These are phyloP conservation scores for Candida takata DNA, from an alignment of 805 yeast genomes.

Conservation along the genomic window DNA sequence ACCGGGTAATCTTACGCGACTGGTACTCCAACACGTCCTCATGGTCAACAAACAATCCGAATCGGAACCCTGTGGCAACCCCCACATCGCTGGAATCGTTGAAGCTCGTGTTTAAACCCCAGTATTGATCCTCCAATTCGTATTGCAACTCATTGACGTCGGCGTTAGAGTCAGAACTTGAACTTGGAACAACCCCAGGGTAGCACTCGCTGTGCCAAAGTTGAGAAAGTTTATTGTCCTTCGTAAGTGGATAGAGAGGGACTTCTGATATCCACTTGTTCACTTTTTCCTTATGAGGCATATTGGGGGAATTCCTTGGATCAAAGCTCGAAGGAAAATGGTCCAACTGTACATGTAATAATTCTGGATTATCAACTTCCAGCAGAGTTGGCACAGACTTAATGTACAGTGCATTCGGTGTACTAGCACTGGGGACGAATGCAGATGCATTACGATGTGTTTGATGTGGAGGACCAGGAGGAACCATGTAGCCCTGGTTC, in stretches of 20 bases:
- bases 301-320: slow-evolving; percentile 55
- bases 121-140: slow-evolving; percentile 7
- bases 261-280: slow-evolving; percentile 53
- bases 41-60: slow-evolving; percentile 29
- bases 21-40: slow-evolving; percentile 48
- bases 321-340: slow-evolving; percentile 44
- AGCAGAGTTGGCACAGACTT: no score
- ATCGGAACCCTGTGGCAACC: slow-evolving; percentile 2
- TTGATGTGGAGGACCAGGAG: no score
- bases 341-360: no score
- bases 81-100: not conserved
- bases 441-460: no score
- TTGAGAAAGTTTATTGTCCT: not conserved
- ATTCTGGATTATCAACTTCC: no score
- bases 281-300: slow-evolving; percentile 64
- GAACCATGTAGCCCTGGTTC: not conserved
- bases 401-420: no score
- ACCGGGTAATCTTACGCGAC: slow-evolving; percentile 43
- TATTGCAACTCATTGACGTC: slow-evolving; percentile 3
- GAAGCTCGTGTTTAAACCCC: not conserved
- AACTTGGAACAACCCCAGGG: slow-evolving; percentile 35
- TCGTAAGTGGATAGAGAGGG: slow-evolving; percentile 35
- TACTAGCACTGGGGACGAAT: no score
- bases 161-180: slow-evolving; percentile 8
- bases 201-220: slow-evolving; percentile 40